These are phyloP conservation scores for Zoysia japonica DNA, from an alignment of 176 grass and related monocot genomes.

Conservation along the genomic window DNA sequence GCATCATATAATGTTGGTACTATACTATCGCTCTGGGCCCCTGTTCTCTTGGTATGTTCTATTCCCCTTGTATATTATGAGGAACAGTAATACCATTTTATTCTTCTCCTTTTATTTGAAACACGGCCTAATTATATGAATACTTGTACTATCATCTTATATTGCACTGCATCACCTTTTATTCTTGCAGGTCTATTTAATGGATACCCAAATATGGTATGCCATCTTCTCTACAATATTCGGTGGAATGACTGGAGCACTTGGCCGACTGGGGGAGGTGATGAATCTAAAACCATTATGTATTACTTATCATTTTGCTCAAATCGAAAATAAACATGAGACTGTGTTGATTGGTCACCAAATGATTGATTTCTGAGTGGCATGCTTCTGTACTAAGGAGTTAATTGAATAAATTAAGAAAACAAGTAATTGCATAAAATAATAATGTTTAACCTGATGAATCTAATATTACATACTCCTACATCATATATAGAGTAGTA, in stretches of 20 bases:
- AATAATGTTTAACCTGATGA: slow-evolving; percentile 11
- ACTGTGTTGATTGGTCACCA: slow-evolving; percentile 19
- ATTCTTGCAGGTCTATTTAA: slow-evolving; percentile 82
- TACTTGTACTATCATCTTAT: background rate
- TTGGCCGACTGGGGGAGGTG: slow-evolving; percentile 95
- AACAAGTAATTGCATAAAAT: slow-evolving; percentile 12
- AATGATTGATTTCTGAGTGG: background rate
- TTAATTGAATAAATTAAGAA: slow-evolving; percentile 4
- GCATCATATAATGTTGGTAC: slow-evolving; percentile 77
- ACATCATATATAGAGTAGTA: background rate
- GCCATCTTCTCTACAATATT: slow-evolving; percentile 90
- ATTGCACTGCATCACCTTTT: slow-evolving; percentile 14
- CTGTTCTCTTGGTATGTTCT: slow-evolving; percentile 76
- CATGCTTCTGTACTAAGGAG: background rate
- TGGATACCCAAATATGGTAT: slow-evolving; percentile 99
- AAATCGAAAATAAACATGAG: slow-evolving; percentile 10
- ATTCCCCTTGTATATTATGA: slow-evolving; percentile 29
- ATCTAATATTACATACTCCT: background rate
- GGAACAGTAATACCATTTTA: slow-evolving; percentile 15
- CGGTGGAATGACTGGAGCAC: slow-evolving; percentile 91
- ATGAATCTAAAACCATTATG: slow-evolving; percentile 38
- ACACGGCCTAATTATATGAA: background rate
- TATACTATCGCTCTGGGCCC: slow-evolving; percentile 82
- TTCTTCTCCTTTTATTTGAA: slow-evolving; percentile 18
- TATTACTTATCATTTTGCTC: background rate